phyloP scores from a whole-genome alignment of 2,329 filamentous ascomycete genomes.

The Alternaria ethzedia region DNA sequence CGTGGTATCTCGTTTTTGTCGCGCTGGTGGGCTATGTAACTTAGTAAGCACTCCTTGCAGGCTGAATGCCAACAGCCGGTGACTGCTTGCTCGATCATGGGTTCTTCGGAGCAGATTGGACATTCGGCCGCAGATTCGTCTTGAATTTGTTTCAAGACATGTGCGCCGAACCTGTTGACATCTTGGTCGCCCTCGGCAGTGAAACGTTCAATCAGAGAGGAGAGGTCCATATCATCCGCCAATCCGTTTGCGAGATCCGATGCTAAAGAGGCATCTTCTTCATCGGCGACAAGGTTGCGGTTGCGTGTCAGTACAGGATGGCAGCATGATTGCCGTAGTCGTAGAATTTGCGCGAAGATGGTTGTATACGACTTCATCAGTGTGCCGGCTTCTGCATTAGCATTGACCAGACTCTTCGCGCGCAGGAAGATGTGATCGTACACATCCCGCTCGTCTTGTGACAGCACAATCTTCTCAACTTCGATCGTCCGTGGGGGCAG shows the following conservation, averaged over 20 bases:
- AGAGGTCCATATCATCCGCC: conserved; percentile 94
- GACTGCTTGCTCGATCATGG: conserved; percentile 92
- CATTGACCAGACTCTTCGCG: conserved; percentile 82
- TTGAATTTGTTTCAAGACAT: conserved; percentile 89
- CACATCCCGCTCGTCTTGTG: conserved; percentile 82
- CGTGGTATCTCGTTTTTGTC: conserved; percentile 76
- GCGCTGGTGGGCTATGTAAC: conserved; percentile 86
- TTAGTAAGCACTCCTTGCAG: conserved; percentile 89
- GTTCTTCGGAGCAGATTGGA: conserved; percentile 92
- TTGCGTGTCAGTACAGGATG: conserved; percentile 91
- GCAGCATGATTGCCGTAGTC: conserved; percentile 91
- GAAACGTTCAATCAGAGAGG: conserved; percentile 83
- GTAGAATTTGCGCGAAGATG: conserved; percentile 94
- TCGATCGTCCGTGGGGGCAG: conserved; percentile 80
- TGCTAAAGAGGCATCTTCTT: conserved; percentile 79
- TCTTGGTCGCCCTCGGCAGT: conserved; percentile 66
- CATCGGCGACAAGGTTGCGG: conserved; percentile 81
- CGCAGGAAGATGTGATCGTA: conserved; percentile 88
- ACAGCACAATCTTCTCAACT: conserved; percentile 88
- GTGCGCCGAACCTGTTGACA: conserved; percentile 78
- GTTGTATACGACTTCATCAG: conserved; percentile 95
- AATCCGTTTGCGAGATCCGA: conserved; percentile 82
- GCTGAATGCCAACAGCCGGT: conserved; percentile 98
- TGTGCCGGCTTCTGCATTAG: conserved; percentile 89
- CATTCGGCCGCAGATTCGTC: conserved; percentile 89